Conservation (phyloP, 106 monocot species). For the Amphibolis antarctica region DNA sequence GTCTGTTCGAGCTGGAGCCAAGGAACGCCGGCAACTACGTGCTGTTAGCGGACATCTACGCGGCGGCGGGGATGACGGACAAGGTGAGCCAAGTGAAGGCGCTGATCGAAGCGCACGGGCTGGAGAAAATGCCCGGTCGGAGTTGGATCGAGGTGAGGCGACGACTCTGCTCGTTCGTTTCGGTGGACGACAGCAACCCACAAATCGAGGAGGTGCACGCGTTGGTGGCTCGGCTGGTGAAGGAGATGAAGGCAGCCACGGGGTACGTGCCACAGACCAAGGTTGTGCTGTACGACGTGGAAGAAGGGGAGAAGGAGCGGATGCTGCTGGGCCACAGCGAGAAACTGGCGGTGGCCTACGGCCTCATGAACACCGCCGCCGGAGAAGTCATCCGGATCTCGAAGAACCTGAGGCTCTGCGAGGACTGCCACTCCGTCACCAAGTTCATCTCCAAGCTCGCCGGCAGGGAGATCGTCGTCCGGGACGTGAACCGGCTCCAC, state of each 20-base stretch:
- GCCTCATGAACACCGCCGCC: slow-evolving; percentile 40
- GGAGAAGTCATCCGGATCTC: slow-evolving; percentile 54
- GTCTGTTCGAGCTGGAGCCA: slow-evolving; percentile 51
- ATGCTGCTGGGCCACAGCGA: slow-evolving; percentile 67
- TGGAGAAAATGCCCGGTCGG: slow-evolving; percentile 48
- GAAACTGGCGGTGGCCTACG: slow-evolving; percentile 63
- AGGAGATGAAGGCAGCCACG: slow-evolving; percentile 32
- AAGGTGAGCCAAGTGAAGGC: slow-evolving; percentile 34
- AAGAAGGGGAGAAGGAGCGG: slow-evolving; percentile 42
- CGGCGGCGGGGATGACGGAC: slow-evolving; percentile 39
- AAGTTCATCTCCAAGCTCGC: slow-evolving; percentile 62
- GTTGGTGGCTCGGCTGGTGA: slow-evolving; percentile 28
- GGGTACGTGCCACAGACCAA: slow-evolving; percentile 53
- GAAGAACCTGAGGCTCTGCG: slow-evolving; percentile 63
- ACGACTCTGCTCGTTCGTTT: slow-evolving; percentile 32
- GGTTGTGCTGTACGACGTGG: slow-evolving; percentile 48
- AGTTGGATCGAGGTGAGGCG: slow-evolving; percentile 59
- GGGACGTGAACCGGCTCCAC: slow-evolving; percentile 69
- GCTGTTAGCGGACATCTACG: slow-evolving; percentile 46
- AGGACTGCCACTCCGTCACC: slow-evolving; percentile 67
- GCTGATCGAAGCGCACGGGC: slow-evolving; percentile 22
- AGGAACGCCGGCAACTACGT: slow-evolving; percentile 65
- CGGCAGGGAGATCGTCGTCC: slow-evolving; percentile 47
- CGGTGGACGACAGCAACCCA: slow-evolving; percentile 36
- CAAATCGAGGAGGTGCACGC: slow-evolving; percentile 48